These are phyloP conservation scores for Verticillium klebahnii DNA, from an alignment of 2,329 filamentous ascomycete genomes.

Conservation along the genomic window DNA sequence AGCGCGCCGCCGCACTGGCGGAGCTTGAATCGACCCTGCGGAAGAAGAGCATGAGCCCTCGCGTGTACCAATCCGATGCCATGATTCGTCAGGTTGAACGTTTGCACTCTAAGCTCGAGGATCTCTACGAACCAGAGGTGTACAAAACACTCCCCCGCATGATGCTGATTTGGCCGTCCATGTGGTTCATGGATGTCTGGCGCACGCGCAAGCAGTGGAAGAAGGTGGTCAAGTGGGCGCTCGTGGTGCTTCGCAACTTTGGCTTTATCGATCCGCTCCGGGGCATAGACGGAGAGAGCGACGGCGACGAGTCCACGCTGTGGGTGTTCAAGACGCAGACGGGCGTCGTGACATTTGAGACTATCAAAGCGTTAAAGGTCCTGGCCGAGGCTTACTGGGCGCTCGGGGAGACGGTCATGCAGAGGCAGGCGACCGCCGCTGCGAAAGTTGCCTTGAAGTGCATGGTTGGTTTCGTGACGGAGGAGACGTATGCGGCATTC, in stretches of 20 bases:
- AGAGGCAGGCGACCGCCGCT: constrained; percentile 19
- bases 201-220: constrained; percentile 23
- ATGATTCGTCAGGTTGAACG: constrained; percentile 25
- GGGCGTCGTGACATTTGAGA: constrained; percentile 27
- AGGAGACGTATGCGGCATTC: constrained; percentile 13
- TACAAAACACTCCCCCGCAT: constrained; percentile 24
- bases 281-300: constrained; percentile 8
- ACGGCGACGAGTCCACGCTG: constrained; percentile 13
- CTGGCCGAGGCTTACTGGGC: constrained; percentile 22
- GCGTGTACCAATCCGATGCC: constrained; percentile 21
- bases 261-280: constrained; percentile 20
- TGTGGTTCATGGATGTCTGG: constrained; percentile 29
- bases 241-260: constrained; percentile 27
- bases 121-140: constrained; percentile 24
- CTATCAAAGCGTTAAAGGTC: constrained; percentile 24
- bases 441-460: constrained; percentile 23
- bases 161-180: constrained; percentile 27
- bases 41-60: constrained; percentile 14
- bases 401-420: constrained; percentile 20
- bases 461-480: constrained; percentile 26
- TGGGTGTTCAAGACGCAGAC: constrained; percentile 17
- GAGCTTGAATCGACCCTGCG: constrained; percentile 23
- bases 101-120: constrained; percentile 24
- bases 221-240: constrained; percentile 24
- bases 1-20: constrained; percentile 15